A percentile compares a stretch with the other conserved stretches of the same genome.
phyloP scores from a whole-genome alignment of 2,329 filamentous ascomycete genomes.

The Colletotrichum sp. region DNA sequence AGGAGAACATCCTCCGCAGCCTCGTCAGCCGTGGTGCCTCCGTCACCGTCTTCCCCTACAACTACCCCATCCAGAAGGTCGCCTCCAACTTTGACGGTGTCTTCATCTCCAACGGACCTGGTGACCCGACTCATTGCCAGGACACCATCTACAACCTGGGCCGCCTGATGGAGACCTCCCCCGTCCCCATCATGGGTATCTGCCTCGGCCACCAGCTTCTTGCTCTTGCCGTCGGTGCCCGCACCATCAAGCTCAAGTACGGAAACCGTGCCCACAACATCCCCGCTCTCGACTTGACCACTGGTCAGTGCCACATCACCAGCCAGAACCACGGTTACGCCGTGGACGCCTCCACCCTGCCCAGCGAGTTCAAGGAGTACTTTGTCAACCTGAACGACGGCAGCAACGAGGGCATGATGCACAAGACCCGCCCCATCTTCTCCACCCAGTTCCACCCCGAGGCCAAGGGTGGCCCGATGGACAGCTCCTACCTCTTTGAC shows the following conservation, averaged over 20 bases:
- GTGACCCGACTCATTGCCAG: constrained; percentile 96
- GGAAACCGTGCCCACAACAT: constrained; percentile 99
- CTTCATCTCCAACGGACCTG: constrained; percentile 98
- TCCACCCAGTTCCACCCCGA: constrained; percentile 99
- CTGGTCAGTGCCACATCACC: constrained; percentile 97
- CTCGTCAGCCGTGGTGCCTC: constrained; percentile 90
- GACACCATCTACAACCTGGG: constrained; percentile 91
- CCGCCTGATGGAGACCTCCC: constrained; percentile 88
- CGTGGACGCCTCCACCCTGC: constrained; percentile 83
- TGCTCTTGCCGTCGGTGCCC: constrained; percentile 84
- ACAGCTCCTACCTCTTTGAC: constrained; percentile 95
- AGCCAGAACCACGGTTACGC: constrained; percentile 99
- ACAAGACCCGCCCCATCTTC: constrained; percentile 96
- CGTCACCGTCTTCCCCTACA: constrained; percentile 92
- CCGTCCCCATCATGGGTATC: constrained; percentile 95
- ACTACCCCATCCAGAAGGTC: constrained; percentile 98
- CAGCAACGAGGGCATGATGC: constrained; percentile 96
- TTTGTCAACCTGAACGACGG: constrained; percentile 98
- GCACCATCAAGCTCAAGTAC: constrained; percentile 98
- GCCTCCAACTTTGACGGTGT: constrained; percentile 97
- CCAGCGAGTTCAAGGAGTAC: constrained; percentile 93
- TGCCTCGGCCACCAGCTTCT: constrained; percentile 97
- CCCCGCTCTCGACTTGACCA: constrained; percentile 90
- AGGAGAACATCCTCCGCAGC: constrained; percentile 98
- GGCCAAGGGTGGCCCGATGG: constrained; percentile 95